Conservation (phyloP, 2,329 filamentous ascomycete species). For the Claviceps capensis region DNA sequence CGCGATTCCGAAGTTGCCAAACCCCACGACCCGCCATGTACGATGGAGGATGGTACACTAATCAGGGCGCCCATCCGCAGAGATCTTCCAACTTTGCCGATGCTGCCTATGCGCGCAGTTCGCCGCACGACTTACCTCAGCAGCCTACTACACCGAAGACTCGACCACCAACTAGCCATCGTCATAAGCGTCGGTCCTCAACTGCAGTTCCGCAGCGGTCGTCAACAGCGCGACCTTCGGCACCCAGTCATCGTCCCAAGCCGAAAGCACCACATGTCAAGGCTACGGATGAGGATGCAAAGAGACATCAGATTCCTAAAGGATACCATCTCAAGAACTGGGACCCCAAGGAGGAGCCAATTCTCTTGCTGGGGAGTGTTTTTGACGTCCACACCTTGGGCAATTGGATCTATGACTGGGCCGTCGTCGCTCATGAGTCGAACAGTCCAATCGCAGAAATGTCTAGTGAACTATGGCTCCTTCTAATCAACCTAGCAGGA, state of each 20-base stretch:
- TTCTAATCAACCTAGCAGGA: conserved; percentile 84
- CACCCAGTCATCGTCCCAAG: conserved; percentile 13
- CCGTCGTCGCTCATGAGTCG: conserved; percentile 75
- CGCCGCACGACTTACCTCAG: conserved; percentile 28
- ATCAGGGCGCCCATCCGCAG: conserved; percentile 44
- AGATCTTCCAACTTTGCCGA: conserved; percentile 23
- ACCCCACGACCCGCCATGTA: conserved; percentile 24
- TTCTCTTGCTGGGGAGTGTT: conserved; percentile 85
- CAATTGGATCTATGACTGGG: conserved; percentile 99
- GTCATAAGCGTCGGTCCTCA: conserved; percentile 33
- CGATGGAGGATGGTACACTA: conserved; percentile 43
- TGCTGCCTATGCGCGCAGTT: conserved; percentile 21
- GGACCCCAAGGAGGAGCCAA: conserved; percentile 89
- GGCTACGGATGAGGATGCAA: conserved; percentile 47
- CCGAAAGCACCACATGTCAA: conserved; percentile 25
- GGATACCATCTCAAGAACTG: conserved; percentile 97
- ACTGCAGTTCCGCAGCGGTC: conserved; percentile 37
- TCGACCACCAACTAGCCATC: conserved; percentile 28
- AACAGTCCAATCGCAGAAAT: conserved; percentile 76
- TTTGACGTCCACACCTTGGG: conserved; percentile 96
- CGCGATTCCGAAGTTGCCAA: conserved; percentile 23
- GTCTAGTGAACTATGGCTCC: conserved; percentile 87
- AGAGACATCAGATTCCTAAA: conserved; percentile 60
- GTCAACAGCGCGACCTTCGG: conserved; percentile 34
- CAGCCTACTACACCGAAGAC: conserved; percentile 18